Base-by-base conservation (phyloP, 2,329 filamentous ascomycete species). In the Colletotrichum neosansevieriae region DNA sequence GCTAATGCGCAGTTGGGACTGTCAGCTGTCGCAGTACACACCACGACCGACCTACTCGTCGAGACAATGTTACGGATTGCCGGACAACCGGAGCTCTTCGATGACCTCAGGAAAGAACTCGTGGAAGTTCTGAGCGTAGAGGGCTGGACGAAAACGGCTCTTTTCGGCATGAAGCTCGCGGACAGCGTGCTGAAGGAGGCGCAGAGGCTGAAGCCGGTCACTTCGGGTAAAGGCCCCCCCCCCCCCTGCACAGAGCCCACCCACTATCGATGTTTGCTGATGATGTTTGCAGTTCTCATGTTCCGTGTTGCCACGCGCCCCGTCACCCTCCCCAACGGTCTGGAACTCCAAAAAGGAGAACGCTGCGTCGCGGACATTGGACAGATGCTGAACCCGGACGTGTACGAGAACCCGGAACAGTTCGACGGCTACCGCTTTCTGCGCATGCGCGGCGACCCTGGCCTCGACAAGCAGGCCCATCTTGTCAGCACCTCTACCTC, bases 1-100 rank as follows among this genome's bases (percentile, higher is more conserved):
- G 82, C 89, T 13, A 79, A 77, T 10, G 93, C 92, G 38, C 93
- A 97, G 75, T 84, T 93, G 34, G 86, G 98, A 4, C 94, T 96
- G 0, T 88, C 92, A 45, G 91, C 94, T 47, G 80, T 78, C 1
- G 80, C 81, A 3, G 80, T 83, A 15, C 81, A 84, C 70, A 83
- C 79, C 4, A 82, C 82, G 0, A 78, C 79, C 0, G 78, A 81
- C 50, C 61, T 76, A 6, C 45, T 78, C 0, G 76, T 76, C 2
- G 78, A 82, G 17, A 72, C 78, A 1, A 71, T 85, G 49, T 77
- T 78, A 38, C 79, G 84, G 40, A 71, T 85, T 13, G 74, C 74
- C 1, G 73, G 75, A 2, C 72, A 82, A 44, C 79, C 79, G 0
- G 79, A 84, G 40, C 77, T 78, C 45, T 73, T 84, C 6, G 73